Base-by-base conservation (phyloP, 2,329 filamentous ascomycete species). In the Harringtonia aguacate region DNA sequence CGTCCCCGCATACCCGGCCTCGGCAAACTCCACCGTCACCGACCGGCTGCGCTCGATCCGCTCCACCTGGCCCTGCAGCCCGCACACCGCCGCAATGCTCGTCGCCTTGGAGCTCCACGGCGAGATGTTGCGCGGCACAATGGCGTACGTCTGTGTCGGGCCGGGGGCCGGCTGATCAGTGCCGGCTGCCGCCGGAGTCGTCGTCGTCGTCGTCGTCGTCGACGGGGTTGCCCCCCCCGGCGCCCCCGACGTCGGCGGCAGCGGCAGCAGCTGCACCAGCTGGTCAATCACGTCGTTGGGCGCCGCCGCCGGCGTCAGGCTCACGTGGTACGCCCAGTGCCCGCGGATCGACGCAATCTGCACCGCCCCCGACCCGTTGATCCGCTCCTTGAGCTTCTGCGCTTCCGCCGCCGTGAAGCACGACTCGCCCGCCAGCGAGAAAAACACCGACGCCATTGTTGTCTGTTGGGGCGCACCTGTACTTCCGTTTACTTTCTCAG, bases 31-130 rank as follows among this genome's bases (percentile, higher is more conserved):
- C 55, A 84, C 72, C 53, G 80, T 81, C 49, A 97, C 73, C 54
- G 84, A 75, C 55, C 92, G 78, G 42, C 89, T 92, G 53, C 88
- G 79, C 67, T 98, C 92, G 53, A 97, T 85, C 46, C 90, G 81
- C 58, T 81, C 75, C 27, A 84, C 73, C 43, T 77, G 64, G 35
- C 74, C 68, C 53, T 80, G 77, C 47, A 97, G 69, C 22, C 86
- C 89, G 60, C 90, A 97, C 28, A 95, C 90, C 52, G 92, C 81
- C 43, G 90, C 84, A 61, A 97, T 95, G 60, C 81, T 90, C 38
- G 90, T 95, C 24, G 89, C 90, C 63, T 95, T 89, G 45, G 89
- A 95, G 65, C 88, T 95, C 92, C 92, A 98, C 59, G 92, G 92
- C 34, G 89, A 95, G 53, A 94, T 89, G 55, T 85, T 84, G 52